These are phyloP conservation scores for Phytophthora idaei DNA, from an alignment of 352 stramenopile genomes.

Conservation along the genomic window DNA sequence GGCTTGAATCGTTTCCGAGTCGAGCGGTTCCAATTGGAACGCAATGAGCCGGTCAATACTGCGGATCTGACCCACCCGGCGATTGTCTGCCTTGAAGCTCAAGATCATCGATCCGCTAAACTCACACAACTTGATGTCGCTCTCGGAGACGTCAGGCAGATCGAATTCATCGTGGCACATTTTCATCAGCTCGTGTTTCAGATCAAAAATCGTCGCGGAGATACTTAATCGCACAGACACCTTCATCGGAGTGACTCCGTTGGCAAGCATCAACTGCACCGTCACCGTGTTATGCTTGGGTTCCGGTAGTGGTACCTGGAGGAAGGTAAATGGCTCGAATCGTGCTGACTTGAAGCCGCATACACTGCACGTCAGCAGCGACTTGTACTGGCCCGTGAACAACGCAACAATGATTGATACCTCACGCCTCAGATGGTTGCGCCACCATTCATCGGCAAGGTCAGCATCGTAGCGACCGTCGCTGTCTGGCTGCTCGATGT, in stretches of 20 bases:
- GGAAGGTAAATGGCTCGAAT: slow-evolving; percentile 94
- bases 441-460: slow-evolving; percentile 99
- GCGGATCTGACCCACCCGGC: slow-evolving; percentile 83
- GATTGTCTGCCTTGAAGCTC: slow-evolving; percentile 88
- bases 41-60: slow-evolving; percentile 88
- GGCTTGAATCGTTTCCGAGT: slow-evolving; percentile 68
- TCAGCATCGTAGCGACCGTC: slow-evolving; percentile 97
- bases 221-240: slow-evolving; percentile 83
- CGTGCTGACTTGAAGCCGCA: slow-evolving; percentile 95
- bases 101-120: slow-evolving; percentile 88
- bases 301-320: slow-evolving; percentile 88
- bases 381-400: slow-evolving; percentile 99
- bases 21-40: slow-evolving; percentile 82
- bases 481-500: slow-evolving; percentile 97
- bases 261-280: slow-evolving; percentile 77
- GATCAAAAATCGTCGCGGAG: slow-evolving; percentile 84
- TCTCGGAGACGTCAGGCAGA: slow-evolving; percentile 61
- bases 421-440: slow-evolving; percentile 97
- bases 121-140: slow-evolving; percentile 88
- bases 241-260: slow-evolving; percentile 75
- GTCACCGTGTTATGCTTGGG: slow-evolving; percentile 86
- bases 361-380: slow-evolving; percentile 94
- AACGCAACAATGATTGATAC: slow-evolving; percentile 99
- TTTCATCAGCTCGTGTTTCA: slow-evolving; percentile 87
- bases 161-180: slow-evolving; percentile 80